Evolutionary conservation across 169 alveolate genomes (phyloP), one percentile per base, ranked within the genome.

Genomic region (Fabrea salina): DNA sequence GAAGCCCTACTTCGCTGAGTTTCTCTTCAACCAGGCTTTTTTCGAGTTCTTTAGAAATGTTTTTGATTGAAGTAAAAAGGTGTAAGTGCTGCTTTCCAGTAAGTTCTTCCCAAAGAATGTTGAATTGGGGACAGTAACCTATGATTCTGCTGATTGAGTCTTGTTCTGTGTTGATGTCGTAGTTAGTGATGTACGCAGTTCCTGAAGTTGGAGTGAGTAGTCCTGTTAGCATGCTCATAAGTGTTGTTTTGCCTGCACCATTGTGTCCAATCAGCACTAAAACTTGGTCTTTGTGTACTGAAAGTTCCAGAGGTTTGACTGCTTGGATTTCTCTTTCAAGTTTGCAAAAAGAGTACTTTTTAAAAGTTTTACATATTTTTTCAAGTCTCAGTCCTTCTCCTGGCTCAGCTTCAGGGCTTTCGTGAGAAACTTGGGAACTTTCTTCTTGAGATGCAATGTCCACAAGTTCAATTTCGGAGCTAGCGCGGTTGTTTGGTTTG

Each of bases 231-330:
- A 91, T 85, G 44, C 84, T 79, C 43, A 93, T 82, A 78, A 92
- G 74, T n/a, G 97, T 93, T 25, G 96, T 84, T 74, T 93, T 93
- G 16, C 97, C 97, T 22, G 97, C 97, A 1, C 97, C 97, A 83
- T 93, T 93, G 51, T 90, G 92, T 1, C 97, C 97, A 13, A 93
- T 75, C 5, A 93, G 80, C 39, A 92, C 91, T 35, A 93, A 64
- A 53, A 88, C 77, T 75, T 91, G 95, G 33, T 90, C 90, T 49
- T 86, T 86, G 58, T 92, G 86, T 40, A 93, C 80, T 58, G 92
- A 88, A 8, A 89, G 78, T 40, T 89, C 82, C 3, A 91, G 64
- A 64, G 90, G 86, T 57, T 88, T 86, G 5, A 90, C 71, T 1
- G 97, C 96, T 27, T 80, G 74, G 40, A 86, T 86, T 58, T 87